Evolutionary conservation across 2,329 filamentous ascomycete species (phyloP), one percentile per base, ranked within the genome.

Genomic region (Chaetomium globosum): DNA sequence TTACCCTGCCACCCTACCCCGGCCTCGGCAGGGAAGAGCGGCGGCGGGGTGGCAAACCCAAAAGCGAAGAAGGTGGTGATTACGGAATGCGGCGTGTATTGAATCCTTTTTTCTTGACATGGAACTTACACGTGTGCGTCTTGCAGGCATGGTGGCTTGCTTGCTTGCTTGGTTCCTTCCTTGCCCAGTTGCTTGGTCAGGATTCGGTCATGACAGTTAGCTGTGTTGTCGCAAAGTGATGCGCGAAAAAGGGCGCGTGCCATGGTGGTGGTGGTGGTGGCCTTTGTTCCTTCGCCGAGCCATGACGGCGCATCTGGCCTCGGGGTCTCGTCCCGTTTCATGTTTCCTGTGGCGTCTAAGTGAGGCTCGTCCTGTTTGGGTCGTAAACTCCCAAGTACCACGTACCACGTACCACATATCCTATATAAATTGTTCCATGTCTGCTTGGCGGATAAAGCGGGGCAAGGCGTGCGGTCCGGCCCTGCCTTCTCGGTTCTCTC

Each of bases 391-490:
- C 9, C 33, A 12, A 10, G 33, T 36, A 36, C 33, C 33, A 36
- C 33, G 33, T 36, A 36, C 33, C 33, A 36, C 33, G 31, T 33
- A 33, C 31, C 31, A 31, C 30, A 8, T 31, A 31, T 8, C 30
- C 4, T 8, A 31, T n/a, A n/a, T n/a, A n/a, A 43, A 6, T 16
- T 43, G 16, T 36, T 36, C n/a, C n/a, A n/a, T 19, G 5, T 43
- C 46, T 23, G n/a, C 19, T 48, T 48, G 46, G 46, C 46, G 10
- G 48, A 10, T 16, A 23, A 23, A 26, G 48, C 21, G 48, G 48
- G 51, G 26, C 28, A 31, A 43, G 51, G 51, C 51, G 19, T 53
- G 51, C 51, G 51, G 51, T 53, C 51, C 23, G 26, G 26, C 51
- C 28, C 48, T 13, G 21, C 4, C 48, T 13, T 8, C 1, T 12